Evolutionary conservation across 2,329 filamentous ascomycete genomes (phyloP), one percentile per base, ranked within the genome.

Genomic region (Sporothrix variecibatus): DNA sequence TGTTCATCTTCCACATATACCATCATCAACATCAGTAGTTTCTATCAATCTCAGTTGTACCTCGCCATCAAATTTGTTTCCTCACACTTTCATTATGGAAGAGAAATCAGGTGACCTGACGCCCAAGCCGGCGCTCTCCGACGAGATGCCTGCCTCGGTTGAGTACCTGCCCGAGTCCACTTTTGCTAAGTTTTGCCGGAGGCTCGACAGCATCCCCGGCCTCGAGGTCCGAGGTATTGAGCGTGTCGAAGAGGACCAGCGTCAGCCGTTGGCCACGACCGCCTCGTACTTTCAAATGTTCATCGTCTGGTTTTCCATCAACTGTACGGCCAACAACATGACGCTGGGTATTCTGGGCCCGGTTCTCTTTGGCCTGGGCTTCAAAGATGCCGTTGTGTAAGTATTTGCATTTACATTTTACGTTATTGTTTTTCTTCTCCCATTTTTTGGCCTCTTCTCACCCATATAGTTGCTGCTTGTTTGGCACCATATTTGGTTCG

Each of bases 241-340:
- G 53, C 72, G 75, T 3, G 76, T 74, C 34, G 38, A 62, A 6
- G 67, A 81, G 1, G 82, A 84, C 53, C 80, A 83, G 12, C 80
- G 82, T 31, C 75, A 76, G 3, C 68, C 69, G 3, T 76, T 78
- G 0, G 74, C 81, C 0, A 83, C 82, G 0, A 74, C 75, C 7
- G 75, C 79, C 43, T 79, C 79, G n/a, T 82, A 84, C 49, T 65
- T 84, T 2, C 83, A 84, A 72, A 80, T 85, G 34, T 81, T 82
- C 6, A 74, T 85, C 38, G 78, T 85, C 49, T 85, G 84, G 84
- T 85, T 85, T 76, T 82, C 83, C 73, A 83, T 83, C 75, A 85
- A 85, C 74, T 79, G 84, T 60, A 84, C 84, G 0, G 78, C 82
- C 73, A 85, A 85, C 77, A 85, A 85, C 74, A 78, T 85, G 15